These are phyloP conservation scores for Byssoonygena ceratinophila DNA, from an alignment of 2,329 filamentous ascomycete species.

Conservation along the genomic window DNA sequence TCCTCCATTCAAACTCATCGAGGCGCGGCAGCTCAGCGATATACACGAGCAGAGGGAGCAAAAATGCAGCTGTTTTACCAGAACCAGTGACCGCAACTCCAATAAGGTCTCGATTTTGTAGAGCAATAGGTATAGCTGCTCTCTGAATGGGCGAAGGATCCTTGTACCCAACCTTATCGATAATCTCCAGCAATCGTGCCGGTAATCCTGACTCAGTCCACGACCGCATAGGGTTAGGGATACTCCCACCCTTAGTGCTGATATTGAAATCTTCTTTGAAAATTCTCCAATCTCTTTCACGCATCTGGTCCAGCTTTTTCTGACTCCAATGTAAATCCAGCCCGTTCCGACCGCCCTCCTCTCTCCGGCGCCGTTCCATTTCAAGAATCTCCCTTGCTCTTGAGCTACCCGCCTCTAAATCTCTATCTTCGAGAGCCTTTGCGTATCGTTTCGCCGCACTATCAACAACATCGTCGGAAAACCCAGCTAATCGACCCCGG, in stretches of 20 bases:
- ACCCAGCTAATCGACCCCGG: constrained; percentile 56
- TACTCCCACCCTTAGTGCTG: constrained; percentile 76
- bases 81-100: constrained; percentile 97
- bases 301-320: constrained; percentile 86
- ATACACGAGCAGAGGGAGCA: constrained; percentile 85
- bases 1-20: constrained; percentile 68
- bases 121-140: constrained; percentile 86
- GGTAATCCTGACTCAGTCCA: constrained; percentile 83
- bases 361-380: constrained; percentile 66
- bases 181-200: constrained; percentile 63
- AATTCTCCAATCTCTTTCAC: constrained; percentile 95
- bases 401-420: constrained; percentile 62
- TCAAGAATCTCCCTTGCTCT: constrained; percentile 73
- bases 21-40: constrained; percentile 82
- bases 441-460: constrained; percentile 47
- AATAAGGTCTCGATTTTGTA: constrained; percentile 90
- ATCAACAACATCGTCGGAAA: constrained; percentile 49
- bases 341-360: constrained; percentile 60
- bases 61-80: constrained; percentile 92
- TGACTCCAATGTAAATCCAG: constrained; percentile 93
- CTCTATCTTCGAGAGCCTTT: constrained; percentile 60
- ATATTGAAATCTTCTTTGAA: constrained; percentile 99
- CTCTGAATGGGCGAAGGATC: constrained; percentile 88
- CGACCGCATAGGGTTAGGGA: constrained; percentile 91
- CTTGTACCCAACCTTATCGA: constrained; percentile 75